Percentiles rank a stretch among this genome's conserved stretches.
These are phyloP conservation scores for Erucastrum elatum DNA, from an alignment of 345 rosid species.

Conservation along the genomic window DNA sequence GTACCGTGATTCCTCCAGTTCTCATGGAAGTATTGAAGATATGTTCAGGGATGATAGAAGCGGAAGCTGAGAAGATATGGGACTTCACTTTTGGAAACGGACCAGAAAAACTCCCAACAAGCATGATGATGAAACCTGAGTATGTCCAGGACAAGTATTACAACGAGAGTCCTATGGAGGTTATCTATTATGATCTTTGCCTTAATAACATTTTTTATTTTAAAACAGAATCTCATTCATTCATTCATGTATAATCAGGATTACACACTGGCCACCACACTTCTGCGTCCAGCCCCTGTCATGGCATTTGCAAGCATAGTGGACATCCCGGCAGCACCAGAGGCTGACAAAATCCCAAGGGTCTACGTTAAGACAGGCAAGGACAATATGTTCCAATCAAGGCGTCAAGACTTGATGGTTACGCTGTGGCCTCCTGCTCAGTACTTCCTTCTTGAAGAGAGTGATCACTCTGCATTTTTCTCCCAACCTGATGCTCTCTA, in stretches of 20 bases:
- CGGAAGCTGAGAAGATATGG: conserved; percentile 26
- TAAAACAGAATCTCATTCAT: background rate
- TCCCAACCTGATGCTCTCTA: conserved; percentile 40
- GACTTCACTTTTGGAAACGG: conserved; percentile 42
- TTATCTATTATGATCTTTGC: background rate
- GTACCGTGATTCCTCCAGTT: conserved; percentile 13
- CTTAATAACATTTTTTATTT: background rate
- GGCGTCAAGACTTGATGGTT: conserved; percentile 40
- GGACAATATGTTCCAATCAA: conserved; percentile 29
- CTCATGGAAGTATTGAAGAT: conserved; percentile 30
- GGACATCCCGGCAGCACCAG: conserved; percentile 26
- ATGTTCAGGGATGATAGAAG: conserved; percentile 27
- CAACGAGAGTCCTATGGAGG: conserved; percentile 47
- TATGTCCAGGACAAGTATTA: conserved; percentile 32
- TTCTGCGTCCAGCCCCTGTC: conserved; percentile 41
- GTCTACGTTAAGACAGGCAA: conserved; percentile 42
- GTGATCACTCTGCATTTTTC: conserved; percentile 49
- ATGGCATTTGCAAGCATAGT: conserved; percentile 35
- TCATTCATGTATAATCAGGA: conserved; percentile 28
- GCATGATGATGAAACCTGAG: conserved; percentile 41
- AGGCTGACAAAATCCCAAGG: conserved; percentile 38
- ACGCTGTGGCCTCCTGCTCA: conserved; percentile 43
- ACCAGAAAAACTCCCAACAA: conserved; percentile 40
- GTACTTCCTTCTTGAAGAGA: conserved; percentile 26
- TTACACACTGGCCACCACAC: conserved; percentile 38